Evolutionary conservation across 805 yeast species (phyloP).

Genomic region (Metschnikowia lochheadii): DNA sequence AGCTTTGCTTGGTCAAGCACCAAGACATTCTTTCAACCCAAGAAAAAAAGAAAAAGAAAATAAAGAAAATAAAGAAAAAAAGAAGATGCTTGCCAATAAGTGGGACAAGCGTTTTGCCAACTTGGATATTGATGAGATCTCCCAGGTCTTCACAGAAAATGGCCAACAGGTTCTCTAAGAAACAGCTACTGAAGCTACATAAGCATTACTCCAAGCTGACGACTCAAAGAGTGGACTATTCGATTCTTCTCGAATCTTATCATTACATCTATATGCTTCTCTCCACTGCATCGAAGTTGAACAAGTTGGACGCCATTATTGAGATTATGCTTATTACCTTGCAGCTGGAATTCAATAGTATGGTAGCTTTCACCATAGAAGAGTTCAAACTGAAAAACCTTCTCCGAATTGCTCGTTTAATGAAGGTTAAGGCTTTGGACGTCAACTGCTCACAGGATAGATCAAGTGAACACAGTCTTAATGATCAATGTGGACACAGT

Average conservation of each 20-base stretch:
- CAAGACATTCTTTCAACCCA: no score
- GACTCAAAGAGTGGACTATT: slow-evolving; percentile 22
- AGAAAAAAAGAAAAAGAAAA: no score
- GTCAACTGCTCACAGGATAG: slow-evolving; percentile 18
- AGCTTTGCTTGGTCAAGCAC: no score
- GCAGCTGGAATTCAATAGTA: slow-evolving; percentile 57
- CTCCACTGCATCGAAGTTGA: slow-evolving; percentile 55
- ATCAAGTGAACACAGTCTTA: slow-evolving; percentile 27
- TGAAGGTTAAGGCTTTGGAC: slow-evolving; percentile 30
- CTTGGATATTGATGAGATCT: slow-evolving; percentile 50
- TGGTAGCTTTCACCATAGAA: slow-evolving; percentile 59
- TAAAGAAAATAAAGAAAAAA: no score
- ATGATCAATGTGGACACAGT: slow-evolving; percentile 50
- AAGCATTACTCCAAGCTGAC: slow-evolving; percentile 18
- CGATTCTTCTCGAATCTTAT: slow-evolving; percentile 43
- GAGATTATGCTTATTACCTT: slow-evolving; percentile 51
- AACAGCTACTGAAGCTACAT: slow-evolving; percentile 29
- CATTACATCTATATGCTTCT: slow-evolving; percentile 51
- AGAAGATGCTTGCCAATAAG: no score
- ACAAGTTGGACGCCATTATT: slow-evolving; percentile 56
- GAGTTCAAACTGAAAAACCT: slow-evolving; percentile 60
- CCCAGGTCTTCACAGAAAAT: slow-evolving; percentile 32
- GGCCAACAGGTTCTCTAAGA: slow-evolving; percentile 26
- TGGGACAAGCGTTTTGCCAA: no score
- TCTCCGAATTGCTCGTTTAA: slow-evolving; percentile 24